Conservation (phyloP, 2,329 filamentous ascomycete genomes). For the Fusarium domesticum region DNA sequence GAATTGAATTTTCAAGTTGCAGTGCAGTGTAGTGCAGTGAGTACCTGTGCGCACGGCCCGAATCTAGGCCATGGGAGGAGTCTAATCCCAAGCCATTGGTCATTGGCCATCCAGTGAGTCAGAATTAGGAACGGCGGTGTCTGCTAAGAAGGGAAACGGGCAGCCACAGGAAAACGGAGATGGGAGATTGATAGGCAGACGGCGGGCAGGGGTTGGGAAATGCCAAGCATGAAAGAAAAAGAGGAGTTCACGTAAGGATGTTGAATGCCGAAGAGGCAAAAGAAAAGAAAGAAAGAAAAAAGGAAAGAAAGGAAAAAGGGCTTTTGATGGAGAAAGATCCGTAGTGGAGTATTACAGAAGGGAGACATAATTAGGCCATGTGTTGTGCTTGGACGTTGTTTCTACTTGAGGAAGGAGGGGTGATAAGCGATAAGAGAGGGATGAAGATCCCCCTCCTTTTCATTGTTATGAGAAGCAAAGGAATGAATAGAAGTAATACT, state of each 20-base stretch:
- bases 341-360: not conserved
- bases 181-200: not conserved
- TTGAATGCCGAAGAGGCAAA: slow-evolving; percentile 14
- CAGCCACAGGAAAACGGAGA: not conserved
- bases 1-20: slow-evolving; percentile 19
- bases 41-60: slow-evolving; percentile 25
- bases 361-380: too few relatives aligned
- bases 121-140: not conserved
- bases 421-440: slow-evolving; percentile 18
- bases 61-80: slow-evolving; percentile 20
- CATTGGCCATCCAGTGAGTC: slow-evolving; percentile 8
- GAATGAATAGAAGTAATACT: not conserved
- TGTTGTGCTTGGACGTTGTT: not conserved
- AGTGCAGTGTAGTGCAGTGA: too few relatives aligned
- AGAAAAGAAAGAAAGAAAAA: slow-evolving; percentile 2
- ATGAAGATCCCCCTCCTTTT: not conserved
- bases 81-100: not conserved
- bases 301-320: not conserved
- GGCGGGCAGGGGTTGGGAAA: too few relatives aligned
- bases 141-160: not conserved
- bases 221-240: not conserved
- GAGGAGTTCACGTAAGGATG: not conserved
- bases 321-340: slow-evolving; percentile 2
- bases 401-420: slow-evolving; percentile 11
- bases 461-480: not conserved